Base-by-base conservation (phyloP, 257 asterid genomes). In the Apocynum venetum region DNA sequence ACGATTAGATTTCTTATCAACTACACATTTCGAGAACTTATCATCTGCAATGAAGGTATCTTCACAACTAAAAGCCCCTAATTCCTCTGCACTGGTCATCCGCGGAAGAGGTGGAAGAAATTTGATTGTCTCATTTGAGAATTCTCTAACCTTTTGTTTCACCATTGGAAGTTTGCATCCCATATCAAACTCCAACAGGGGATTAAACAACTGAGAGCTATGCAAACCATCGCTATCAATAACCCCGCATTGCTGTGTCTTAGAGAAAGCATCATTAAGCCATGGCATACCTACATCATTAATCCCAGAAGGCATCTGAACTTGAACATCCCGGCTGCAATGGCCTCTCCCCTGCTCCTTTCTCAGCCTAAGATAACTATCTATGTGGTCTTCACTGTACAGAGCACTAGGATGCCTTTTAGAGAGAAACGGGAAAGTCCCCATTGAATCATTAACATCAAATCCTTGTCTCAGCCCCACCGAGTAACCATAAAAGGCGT, bases 11-110 rank as follows among this genome's bases (percentile, higher is more conserved):
- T 77, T 83, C 71, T 63, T 77, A 63, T 78, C 82, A 61, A 78
- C 57, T 67, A 19, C 74, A 70, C 79, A 73, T 25, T 70, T 77
- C 15, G 82, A 74, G 66, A 68, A 60, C 3, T 71, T 80, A 70
- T 73, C 83, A 75, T 77, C 79, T 56, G 79, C 3, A 71, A 78
- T 70, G 52, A 76, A 73, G 72, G 72, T 81, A 52, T 79, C 71
- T 71, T 80, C 82, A 72, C 15, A 31, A 67, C 61, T 47, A 25
- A 71, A 47, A 63, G 71, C 72, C 11, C 56, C 78, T 11, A 48
- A 19, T 40, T 48, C 69, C 65, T 57, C 75, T 66, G 76, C 65
- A 67, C 72, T 73, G 15, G 77, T 25, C 81, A 78, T 43, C 49
- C 75, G 43, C 2, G 72, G 38, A 71, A 68, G 4, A 52, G 82